phyloP scores from a whole-genome alignment of 2,329 filamentous ascomycete species.

The Aspergillus sergii region DNA sequence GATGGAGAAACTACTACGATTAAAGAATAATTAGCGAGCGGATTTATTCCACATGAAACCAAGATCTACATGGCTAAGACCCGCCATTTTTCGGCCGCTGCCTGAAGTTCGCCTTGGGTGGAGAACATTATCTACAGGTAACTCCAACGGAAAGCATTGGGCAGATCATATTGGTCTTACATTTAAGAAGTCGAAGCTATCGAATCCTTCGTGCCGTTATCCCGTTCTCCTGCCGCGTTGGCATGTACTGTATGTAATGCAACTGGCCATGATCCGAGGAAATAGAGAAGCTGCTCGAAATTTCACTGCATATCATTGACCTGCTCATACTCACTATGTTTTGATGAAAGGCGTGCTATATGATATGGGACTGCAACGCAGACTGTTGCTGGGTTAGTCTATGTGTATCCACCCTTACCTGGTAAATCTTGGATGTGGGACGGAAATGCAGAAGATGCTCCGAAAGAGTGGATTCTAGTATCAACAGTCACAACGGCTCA shows the following conservation, averaged over 20 bases:
- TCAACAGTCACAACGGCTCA: neutral
- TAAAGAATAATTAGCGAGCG: neutral
- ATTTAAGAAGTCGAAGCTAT: slow-evolving; percentile 1
- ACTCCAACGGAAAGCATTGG: neutral
- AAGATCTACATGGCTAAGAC: neutral
- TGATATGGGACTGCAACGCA: neutral
- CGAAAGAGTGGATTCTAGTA: neutral
- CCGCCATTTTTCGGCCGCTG: neutral
- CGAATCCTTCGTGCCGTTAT: neutral
- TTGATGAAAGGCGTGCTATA: neutral
- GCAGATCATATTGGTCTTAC: neutral
- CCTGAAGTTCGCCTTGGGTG: neutral
- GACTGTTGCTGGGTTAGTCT: neutral
- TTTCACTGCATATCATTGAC: neutral
- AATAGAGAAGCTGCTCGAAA: neutral
- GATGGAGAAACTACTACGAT: neutral
- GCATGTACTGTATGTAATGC: neutral
- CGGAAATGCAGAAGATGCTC: neutral
- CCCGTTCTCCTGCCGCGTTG: neutral
- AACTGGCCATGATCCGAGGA: neutral
- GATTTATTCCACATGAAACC: neutral
- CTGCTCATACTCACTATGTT: neutral
- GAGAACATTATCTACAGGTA: neutral
- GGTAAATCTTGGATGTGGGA: neutral
- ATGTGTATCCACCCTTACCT: neutral